A percentile compares a stretch with the other conserved stretches of the same genome.
Conservation (phyloP, 345 rosid species). For the Linum lewisii region DNA sequence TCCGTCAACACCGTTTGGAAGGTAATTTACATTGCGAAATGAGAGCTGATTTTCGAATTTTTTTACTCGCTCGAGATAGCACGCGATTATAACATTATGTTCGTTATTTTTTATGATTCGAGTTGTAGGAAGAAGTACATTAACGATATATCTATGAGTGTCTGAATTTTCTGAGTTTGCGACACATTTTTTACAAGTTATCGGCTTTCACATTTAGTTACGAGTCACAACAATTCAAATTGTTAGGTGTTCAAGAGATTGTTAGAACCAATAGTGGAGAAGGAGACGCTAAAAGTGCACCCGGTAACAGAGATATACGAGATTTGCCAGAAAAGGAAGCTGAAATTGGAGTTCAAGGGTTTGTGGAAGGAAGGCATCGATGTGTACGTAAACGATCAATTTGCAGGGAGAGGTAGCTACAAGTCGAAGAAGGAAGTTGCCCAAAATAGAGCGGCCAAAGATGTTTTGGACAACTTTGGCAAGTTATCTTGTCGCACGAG, state of each 20-base stretch:
- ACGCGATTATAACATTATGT: too few relatives aligned
- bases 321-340: constrained; percentile 43
- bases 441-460: constrained; percentile 44
- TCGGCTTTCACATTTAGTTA: too few relatives aligned
- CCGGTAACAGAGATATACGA: constrained; percentile 44
- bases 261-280: constrained; percentile 43
- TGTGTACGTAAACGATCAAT: constrained; percentile 28
- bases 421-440: constrained; percentile 45
- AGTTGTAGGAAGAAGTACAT: too few relatives aligned
- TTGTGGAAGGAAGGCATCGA: constrained; percentile 32
- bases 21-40: too few relatives aligned
- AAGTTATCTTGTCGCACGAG: not conserved
- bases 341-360: constrained; percentile 38
- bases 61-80: too few relatives aligned
- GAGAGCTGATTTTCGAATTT: too few relatives aligned
- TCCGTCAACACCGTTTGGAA: constrained; percentile 33
- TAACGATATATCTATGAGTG: too few relatives aligned
- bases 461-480: constrained; percentile 38
- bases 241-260: constrained; percentile 38
- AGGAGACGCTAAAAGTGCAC: constrained; percentile 27
- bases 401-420: constrained; percentile 32
- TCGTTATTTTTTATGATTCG: too few relatives aligned
- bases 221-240: too few relatives aligned
- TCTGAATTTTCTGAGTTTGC: too few relatives aligned
- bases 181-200: too few relatives aligned